phyloP scores from a whole-genome alignment of 805 yeast species.

The Cephaloascus albidus region DNA sequence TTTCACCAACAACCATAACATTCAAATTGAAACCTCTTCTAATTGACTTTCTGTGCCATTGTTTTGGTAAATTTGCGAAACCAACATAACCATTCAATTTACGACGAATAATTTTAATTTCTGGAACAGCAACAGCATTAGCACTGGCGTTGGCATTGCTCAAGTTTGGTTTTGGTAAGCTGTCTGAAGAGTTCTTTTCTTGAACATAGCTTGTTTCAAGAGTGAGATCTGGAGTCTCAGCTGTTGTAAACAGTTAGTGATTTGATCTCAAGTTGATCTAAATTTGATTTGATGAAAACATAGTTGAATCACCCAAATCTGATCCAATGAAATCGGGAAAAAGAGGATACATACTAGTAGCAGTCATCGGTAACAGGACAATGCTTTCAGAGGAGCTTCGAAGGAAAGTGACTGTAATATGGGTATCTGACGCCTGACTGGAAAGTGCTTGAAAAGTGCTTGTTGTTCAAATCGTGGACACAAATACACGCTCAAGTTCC shows the following conservation, averaged over 20 bases:
- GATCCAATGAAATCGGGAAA: background rate
- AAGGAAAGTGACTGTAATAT: background rate
- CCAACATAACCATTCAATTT: slow-evolving; percentile 92
- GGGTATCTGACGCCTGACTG: no score
- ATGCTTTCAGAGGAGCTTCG: background rate
- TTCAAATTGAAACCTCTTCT: slow-evolving; percentile 86
- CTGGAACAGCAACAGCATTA: slow-evolving; percentile 11
- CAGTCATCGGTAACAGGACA: background rate
- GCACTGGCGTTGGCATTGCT: no score
- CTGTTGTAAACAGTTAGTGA: no score
- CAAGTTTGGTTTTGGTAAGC: slow-evolving; percentile 1
- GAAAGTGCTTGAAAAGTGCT: background rate
- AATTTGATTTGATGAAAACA: no score
- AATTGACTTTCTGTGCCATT: slow-evolving; percentile 93
- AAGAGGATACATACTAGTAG: background rate
- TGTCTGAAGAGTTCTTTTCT: background rate
- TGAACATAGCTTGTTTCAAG: background rate
- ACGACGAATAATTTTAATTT: slow-evolving; percentile 62
- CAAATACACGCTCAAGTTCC: background rate
- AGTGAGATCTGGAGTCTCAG: background rate
- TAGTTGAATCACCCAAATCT: no score
- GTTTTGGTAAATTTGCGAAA: slow-evolving; percentile 94
- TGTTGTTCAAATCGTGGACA: background rate
- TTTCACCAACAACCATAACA: slow-evolving; percentile 83
- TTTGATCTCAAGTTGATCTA: no score